phyloP scores from a whole-genome alignment of 352 stramenopile species.

The Phytopythium ostracodes region DNA sequence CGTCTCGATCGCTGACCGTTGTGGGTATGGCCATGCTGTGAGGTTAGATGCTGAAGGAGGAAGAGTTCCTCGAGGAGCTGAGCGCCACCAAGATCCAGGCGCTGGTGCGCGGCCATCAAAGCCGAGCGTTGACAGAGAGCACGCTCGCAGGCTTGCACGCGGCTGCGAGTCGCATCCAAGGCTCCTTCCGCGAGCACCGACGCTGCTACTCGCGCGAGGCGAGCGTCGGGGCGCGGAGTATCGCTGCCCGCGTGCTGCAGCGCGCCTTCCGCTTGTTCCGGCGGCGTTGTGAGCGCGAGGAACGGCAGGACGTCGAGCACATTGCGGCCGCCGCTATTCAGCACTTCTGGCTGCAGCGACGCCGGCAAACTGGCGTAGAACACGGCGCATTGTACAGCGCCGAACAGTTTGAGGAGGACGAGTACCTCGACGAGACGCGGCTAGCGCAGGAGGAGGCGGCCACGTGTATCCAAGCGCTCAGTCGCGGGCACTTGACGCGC shows the following conservation, averaged over 20 bases:
- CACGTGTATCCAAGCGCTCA: constrained; percentile 67
- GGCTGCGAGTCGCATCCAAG: constrained; percentile 48
- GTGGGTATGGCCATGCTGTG: too few species aligned
- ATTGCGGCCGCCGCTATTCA: constrained; percentile 58
- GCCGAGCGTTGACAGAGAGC: constrained; percentile 43
- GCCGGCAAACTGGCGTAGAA: background rate
- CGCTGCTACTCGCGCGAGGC: constrained; percentile 3
- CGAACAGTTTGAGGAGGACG: background rate
- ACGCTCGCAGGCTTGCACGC: constrained; percentile 33
- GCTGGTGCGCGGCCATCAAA: constrained; percentile 53
- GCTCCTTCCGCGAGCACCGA: constrained; percentile 27
- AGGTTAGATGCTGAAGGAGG: constrained; percentile 39
- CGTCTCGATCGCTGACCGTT: too few species aligned
- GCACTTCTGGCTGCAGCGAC: constrained; percentile 31
- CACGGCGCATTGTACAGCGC: background rate
- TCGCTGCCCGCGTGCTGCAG: constrained; percentile 54
- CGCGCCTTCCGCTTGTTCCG: constrained; percentile 27
- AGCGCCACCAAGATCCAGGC: constrained; percentile 61
- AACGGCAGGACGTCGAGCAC: constrained; percentile 37
- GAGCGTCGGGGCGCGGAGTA: constrained; percentile 31
- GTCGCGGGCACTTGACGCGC: constrained; percentile 46
- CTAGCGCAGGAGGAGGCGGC: constrained; percentile 50
- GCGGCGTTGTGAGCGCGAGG: constrained; percentile 8
- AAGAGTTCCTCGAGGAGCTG: constrained; percentile 41
- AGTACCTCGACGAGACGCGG: background rate